Percentiles rank a stretch among this genome's conserved stretches.
These are phyloP conservation scores for Herpetomonas samuelpessoai DNA, from an alignment of 208 protist genomes.

Conservation along the genomic window DNA sequence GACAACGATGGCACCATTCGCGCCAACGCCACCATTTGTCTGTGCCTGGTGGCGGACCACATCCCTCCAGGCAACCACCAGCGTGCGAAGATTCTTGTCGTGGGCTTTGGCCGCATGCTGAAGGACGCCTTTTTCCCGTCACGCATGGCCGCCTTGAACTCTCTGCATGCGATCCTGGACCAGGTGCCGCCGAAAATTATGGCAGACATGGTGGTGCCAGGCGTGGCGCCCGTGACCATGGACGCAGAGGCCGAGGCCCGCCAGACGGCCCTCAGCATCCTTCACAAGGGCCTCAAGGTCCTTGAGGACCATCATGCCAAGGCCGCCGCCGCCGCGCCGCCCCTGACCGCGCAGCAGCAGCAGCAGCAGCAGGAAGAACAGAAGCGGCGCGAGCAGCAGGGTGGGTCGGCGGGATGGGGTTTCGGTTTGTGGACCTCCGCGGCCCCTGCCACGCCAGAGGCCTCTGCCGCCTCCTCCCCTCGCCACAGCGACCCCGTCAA, in stretches of 20 bases:
- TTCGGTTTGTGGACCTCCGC: too few species aligned
- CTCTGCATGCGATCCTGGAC: slow-evolving; percentile 36
- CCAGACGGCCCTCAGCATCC: slow-evolving; percentile 31
- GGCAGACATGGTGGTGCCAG: slow-evolving; percentile 54
- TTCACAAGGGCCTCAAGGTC: slow-evolving; percentile 23
- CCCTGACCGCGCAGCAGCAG: too few species aligned
- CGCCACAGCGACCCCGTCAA: too few species aligned
- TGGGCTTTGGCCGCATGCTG: slow-evolving; percentile 71
- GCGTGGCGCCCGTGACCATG: slow-evolving; percentile 50
- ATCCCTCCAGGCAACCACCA: slow-evolving; percentile 29
- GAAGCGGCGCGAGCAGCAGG: too few species aligned
- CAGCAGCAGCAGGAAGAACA: too few species aligned
- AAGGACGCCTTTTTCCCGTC: slow-evolving; percentile 79
- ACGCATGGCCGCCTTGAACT: slow-evolving; percentile 55
- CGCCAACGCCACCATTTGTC: slow-evolving; percentile 85
- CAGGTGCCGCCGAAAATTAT: slow-evolving; percentile 39
- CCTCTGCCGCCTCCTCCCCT: too few species aligned
- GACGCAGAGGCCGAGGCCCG: slow-evolving; percentile 59
- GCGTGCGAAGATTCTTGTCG: slow-evolving; percentile 50
- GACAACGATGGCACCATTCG: slow-evolving; percentile 74
- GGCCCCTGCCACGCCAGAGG: too few species aligned
- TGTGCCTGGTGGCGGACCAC: slow-evolving; percentile 55
- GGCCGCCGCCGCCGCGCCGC: slow-evolving; percentile 7
- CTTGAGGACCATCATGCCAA: slow-evolving; percentile 21
- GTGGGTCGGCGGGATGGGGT: too few species aligned